Percentiles rank a stretch among this genome's conserved stretches.
These are phyloP conservation scores for Beauveria scarabaeidicola DNA, from an alignment of 2,329 filamentous ascomycete species.

Conservation along the genomic window DNA sequence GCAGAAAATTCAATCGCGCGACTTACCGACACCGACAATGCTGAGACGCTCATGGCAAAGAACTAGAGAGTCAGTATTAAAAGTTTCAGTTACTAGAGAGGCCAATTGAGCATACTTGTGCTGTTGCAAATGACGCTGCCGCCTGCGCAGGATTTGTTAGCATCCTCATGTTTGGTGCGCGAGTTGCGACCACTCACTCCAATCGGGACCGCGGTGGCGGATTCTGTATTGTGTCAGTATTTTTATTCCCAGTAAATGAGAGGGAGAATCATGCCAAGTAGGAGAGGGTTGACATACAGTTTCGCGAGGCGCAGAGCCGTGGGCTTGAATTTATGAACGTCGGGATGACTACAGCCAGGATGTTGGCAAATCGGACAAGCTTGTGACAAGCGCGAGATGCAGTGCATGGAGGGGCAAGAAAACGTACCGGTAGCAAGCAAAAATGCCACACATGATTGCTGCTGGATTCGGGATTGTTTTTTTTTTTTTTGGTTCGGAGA, in stretches of 20 bases:
- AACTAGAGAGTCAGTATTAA: conserved; percentile 45
- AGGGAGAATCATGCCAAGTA: background rate
- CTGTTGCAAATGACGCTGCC: conserved; percentile 84
- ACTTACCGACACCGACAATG: conserved; percentile 90
- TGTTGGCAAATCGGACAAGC: conserved; percentile 17
- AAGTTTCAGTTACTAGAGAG: background rate
- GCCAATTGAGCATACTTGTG: conserved; percentile 60
- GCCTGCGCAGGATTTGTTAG: conserved; percentile 42
- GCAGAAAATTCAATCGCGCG: conserved; percentile 5
- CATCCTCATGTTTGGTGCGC: conserved; percentile 15
- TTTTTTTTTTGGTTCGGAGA: background rate
- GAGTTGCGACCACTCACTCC: conserved; percentile 60
- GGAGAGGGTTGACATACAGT: conserved; percentile 54
- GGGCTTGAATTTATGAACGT: conserved; percentile 94
- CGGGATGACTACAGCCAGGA: conserved; percentile 57
- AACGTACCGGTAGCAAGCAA: conserved; percentile 82
- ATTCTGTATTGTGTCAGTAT: conserved; percentile 45
- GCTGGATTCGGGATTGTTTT: background rate
- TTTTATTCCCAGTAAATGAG: background rate
- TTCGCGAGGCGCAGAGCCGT: conserved; percentile 89
- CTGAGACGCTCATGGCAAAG: conserved; percentile 95
- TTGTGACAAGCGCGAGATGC: background rate
- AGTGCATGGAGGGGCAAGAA: conserved; percentile 7
- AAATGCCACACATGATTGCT: conserved; percentile 87
- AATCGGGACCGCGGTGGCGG: conserved; percentile 94